phyloP scores from a whole-genome alignment of 202 grass and related monocot genomes.

The Cymbopogon flexuosus region DNA sequence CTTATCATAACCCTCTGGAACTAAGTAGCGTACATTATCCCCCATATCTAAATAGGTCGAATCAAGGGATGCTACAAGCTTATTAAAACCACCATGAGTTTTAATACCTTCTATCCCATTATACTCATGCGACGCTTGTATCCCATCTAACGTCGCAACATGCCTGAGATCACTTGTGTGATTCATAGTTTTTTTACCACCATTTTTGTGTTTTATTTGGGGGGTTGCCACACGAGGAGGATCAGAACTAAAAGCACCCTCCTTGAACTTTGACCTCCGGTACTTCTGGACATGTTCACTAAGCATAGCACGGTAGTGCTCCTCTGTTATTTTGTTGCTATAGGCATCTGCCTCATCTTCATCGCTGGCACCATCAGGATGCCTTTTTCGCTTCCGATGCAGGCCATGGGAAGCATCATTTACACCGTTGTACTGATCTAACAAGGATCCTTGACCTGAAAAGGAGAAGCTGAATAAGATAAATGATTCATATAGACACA shows the following conservation, averaged over 20 bases:
- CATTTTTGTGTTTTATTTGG: constrained; percentile 37
- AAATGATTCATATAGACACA: constrained; percentile 4
- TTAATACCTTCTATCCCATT: constrained; percentile 36
- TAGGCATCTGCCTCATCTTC: constrained; percentile 58
- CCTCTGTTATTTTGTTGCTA: constrained; percentile 68
- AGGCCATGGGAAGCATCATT: constrained; percentile 50
- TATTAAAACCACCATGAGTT: constrained; percentile 63
- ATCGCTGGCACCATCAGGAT: constrained; percentile 39
- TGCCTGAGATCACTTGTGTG: constrained; percentile 43
- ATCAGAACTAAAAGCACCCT: constrained; percentile 50
- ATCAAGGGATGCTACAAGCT: constrained; percentile 60
- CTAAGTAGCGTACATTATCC: constrained; percentile 65
- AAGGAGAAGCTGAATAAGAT: constrained; percentile 21
- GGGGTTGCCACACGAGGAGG: constrained; percentile 25
- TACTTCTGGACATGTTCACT: constrained; percentile 84
- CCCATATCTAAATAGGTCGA: constrained; percentile 84
- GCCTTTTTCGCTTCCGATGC: constrained; percentile 47
- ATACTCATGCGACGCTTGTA: constrained; percentile 35
- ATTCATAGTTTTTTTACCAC: constrained; percentile 41
- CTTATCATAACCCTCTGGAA: constrained; percentile 89
- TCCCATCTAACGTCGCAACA: constrained; percentile 29
- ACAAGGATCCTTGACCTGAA: constrained; percentile 56
- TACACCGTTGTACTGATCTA: constrained; percentile 55
- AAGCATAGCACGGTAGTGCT: constrained; percentile 87
- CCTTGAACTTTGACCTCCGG: constrained; percentile 47